Conservation (phyloP, 176 grass and related monocot genomes). For the Rhynchospora tenuis region DNA sequence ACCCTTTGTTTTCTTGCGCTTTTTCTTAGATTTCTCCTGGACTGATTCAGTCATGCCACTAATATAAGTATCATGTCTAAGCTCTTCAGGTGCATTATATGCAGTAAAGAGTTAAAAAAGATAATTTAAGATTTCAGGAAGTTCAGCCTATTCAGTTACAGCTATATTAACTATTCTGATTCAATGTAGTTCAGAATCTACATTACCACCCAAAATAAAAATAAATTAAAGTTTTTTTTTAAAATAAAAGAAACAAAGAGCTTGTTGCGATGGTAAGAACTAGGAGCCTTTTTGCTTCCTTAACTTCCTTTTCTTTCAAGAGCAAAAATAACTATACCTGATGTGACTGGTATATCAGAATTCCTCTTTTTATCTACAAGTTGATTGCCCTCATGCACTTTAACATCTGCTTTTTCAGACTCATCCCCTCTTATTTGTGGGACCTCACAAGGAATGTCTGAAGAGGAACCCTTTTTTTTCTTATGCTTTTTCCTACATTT, state of each 20-base stretch:
- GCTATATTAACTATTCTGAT: too few species aligned
- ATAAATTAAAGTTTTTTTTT: too few species aligned
- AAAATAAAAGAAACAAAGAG: too few species aligned
- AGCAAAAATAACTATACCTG: neutral
- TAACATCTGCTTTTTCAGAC: constrained; percentile 15
- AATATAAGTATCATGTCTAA: too few species aligned
- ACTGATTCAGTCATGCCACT: neutral
- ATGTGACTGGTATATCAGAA: neutral
- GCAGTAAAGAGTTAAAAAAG: constrained; percentile 24
- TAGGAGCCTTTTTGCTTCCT: too few species aligned
- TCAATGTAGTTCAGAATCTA: too few species aligned
- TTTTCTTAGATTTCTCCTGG: constrained; percentile 29
- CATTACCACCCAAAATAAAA: too few species aligned
- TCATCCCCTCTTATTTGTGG: constrained; percentile 26
- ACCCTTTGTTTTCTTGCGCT: constrained; percentile 34
- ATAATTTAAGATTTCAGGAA: too few species aligned
- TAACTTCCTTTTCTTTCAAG: neutral
- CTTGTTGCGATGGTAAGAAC: too few species aligned
- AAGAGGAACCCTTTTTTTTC: constrained; percentile 36
- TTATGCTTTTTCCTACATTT: constrained; percentile 33
- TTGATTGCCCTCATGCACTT: neutral
- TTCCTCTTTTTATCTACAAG: neutral
- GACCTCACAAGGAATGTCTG: constrained; percentile 23
- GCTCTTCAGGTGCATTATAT: constrained; percentile 13
- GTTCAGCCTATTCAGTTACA: too few species aligned